Evolutionary conservation across 208 protist species (phyloP).

Genomic region (Trypanosomatidae sp.): DNA sequence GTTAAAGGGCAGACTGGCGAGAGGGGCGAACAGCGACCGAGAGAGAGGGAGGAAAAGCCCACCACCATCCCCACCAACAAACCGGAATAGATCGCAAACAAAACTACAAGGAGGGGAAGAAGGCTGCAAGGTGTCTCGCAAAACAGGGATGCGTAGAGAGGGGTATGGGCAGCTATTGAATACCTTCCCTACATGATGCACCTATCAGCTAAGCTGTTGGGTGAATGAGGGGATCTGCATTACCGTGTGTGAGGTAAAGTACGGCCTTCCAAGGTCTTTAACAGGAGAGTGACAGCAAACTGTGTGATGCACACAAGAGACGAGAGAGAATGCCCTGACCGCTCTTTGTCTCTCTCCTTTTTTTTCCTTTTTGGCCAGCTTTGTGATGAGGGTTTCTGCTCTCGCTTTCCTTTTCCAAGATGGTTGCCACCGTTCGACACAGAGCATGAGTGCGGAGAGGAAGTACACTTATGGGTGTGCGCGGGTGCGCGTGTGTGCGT

Average conservation of each 20-base stretch:
- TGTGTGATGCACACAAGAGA: neutral
- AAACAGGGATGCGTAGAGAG: neutral
- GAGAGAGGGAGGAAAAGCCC: neutral
- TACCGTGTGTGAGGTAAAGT: neutral
- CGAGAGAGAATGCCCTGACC: neutral
- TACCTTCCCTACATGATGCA: neutral
- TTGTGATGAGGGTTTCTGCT: too few species aligned
- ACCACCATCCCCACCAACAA: neutral
- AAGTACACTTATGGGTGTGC: neutral
- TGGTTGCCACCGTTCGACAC: neutral
- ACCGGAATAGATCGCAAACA: neutral
- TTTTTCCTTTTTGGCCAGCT: neutral
- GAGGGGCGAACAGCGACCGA: neutral
- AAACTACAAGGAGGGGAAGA: constrained; percentile 10
- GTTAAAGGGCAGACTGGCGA: neutral
- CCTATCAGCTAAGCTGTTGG: neutral
- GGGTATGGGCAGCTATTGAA: neutral
- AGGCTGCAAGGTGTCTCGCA: constrained; percentile 5
- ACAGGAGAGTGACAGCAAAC: neutral
- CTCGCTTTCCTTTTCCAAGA: neutral
- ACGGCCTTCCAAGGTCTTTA: neutral
- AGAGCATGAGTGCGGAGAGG: neutral
- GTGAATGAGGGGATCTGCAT: neutral
- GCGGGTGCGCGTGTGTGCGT: neutral
- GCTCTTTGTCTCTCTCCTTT: neutral